Base-by-base conservation (phyloP, 2,329 filamentous ascomycete species). In the Sarocladium oryzae region DNA sequence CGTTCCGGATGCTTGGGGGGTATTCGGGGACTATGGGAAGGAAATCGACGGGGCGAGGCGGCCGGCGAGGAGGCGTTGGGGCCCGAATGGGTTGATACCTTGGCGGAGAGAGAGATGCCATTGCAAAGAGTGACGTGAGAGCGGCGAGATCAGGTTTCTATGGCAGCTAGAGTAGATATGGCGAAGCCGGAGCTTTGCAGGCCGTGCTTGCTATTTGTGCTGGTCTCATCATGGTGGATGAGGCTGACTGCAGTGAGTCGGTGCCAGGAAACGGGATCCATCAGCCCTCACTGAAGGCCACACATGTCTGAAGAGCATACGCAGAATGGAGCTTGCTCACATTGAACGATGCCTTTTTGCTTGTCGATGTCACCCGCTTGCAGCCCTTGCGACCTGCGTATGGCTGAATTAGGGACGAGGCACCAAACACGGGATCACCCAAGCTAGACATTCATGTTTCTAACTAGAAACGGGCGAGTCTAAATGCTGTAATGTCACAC, bases 21-120 rank as follows among this genome's bases (percentile, higher is more conserved):
- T 48, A 48, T 33, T 48, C 43, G n/a, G 43, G 21, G 7, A 48
- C 43, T 3, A 48, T 48, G 4, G 43, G 16, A n/a, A 48, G 26
- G 21, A 48, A 3, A 20, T 16, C 33, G 7, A 48, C 24, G 10
- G 43, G 43, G 11, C 43, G 43, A 48, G 43, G 43, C 3, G 43
- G 43, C 13, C 43, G 10, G 21, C 43, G 43, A 48, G 40, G 21
- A 45, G 43, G 26, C 7, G 28, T 18, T 13, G 43, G 18, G n/a
- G 9, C 20, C 9, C 7, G 16, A 9, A 20, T 4, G 13, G 43
- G 43, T 5, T 16, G 10, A n/a, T 48, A 48, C 3, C 16, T 33
- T 30, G 10, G 20, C 2, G 11, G 6, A 20, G 43, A 26, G 8
- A 9, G 40, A 16, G 21, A 21, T 10, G 21, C 11, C 40, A 45